Conservation (phyloP, 495 filamentous ascomycete species). For the Parathielavia hyrcaniae region DNA sequence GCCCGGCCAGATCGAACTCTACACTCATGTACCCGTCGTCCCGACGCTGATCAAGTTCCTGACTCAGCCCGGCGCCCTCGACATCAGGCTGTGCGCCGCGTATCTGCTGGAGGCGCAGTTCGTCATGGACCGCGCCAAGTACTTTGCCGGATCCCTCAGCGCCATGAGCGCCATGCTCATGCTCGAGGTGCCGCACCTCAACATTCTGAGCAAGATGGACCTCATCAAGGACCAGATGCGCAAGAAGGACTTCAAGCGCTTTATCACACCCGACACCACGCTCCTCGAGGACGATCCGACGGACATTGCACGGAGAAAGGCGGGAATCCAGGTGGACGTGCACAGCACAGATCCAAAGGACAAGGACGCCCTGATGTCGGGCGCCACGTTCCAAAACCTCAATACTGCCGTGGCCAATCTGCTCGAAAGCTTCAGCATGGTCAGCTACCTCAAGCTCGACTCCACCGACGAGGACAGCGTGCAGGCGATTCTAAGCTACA, state of each 20-base stretch:
- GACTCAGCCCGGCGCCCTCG: conserved; percentile 68
- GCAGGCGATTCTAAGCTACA: conserved; percentile 83
- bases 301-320: conserved; percentile 43
- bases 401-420: conserved; percentile 81
- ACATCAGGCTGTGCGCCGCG: conserved; percentile 87
- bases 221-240: conserved; percentile 77
- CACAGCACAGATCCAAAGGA: conserved; percentile 51
- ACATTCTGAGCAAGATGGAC: conserved; percentile 95
- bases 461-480: conserved; percentile 93
- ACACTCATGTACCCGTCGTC: conserved; percentile 91
- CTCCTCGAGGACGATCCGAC: conserved; percentile 65
- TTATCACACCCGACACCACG: conserved; percentile 73
- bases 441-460: conserved; percentile 85
- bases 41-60: conserved; percentile 80
- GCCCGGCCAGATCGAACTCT: conserved; percentile 97
- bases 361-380: conserved; percentile 65
- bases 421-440: conserved; percentile 97
- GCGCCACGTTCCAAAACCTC: conserved; percentile 66
- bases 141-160: conserved; percentile 88
- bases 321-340: conserved; percentile 35
- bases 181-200: conserved; percentile 92
- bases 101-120: conserved; percentile 95
- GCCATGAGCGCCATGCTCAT: conserved; percentile 99
- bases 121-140: conserved; percentile 90
- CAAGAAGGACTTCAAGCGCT: conserved; percentile 77